Conservation (phyloP, 768 basidiomycete genomes). For the Leccinum subgranulosum region DNA sequence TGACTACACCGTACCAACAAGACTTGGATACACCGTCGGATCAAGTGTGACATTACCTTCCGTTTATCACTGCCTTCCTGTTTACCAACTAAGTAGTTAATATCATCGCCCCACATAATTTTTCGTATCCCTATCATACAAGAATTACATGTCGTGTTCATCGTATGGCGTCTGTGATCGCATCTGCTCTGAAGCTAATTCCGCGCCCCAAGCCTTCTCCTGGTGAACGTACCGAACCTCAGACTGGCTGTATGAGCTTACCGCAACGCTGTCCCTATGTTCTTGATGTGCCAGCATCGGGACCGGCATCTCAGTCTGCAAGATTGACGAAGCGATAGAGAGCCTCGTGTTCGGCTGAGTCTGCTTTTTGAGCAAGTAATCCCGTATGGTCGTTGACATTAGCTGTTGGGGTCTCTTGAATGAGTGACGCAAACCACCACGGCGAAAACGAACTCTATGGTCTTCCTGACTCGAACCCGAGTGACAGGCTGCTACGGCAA, state of each 20-base stretch:
- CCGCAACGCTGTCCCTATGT: conserved; percentile 28
- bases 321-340: conserved; percentile 24
- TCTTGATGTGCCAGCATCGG: conserved; percentile 29
- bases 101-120: neutral
- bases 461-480: conserved; percentile 82
- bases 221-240: conserved; percentile 27
- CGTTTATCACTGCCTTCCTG: neutral
- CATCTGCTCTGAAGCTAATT: conserved; percentile 35
- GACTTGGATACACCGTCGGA: conserved; percentile 20
- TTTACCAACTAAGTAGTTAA: conserved; percentile 2
- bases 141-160: conserved; percentile 33
- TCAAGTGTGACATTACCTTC: conserved; percentile 12
- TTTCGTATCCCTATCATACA: conserved; percentile 16
- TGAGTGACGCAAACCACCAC: neutral
- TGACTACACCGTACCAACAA: conserved; percentile 34
- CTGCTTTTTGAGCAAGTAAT: conserved; percentile 63
- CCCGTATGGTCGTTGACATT: conserved; percentile 60
- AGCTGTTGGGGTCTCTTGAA: conserved; percentile 39
- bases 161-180: conserved; percentile 41
- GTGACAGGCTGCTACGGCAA: conserved; percentile 74
- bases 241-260: conserved; percentile 26
- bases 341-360: conserved; percentile 18
- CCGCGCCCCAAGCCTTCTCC: conserved; percentile 33
- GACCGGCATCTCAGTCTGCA: conserved; percentile 29
- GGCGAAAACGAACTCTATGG: conserved; percentile 54